These are phyloP conservation scores for Agroathelia rolfsii DNA, from an alignment of 1,284 basidiomycete species.

Conservation along the genomic window DNA sequence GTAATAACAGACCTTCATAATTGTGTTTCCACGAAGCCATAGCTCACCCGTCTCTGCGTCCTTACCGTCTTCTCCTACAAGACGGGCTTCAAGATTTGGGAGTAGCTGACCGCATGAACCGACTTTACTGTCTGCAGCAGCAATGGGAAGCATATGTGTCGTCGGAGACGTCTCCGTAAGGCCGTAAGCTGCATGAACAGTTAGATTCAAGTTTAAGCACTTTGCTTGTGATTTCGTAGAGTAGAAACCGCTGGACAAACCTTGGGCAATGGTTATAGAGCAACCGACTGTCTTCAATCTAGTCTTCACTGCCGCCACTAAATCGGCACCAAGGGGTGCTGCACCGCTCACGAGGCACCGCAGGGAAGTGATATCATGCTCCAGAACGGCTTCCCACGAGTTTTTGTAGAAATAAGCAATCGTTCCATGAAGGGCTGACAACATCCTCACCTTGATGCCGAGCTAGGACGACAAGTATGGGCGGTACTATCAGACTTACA, in stretches of 20 bases:
- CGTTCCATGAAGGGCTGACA: background rate
- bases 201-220: too few relatives aligned
- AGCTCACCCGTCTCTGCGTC: conserved; percentile 9
- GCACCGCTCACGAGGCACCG: conserved; percentile 65
- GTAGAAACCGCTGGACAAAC: too few relatives aligned
- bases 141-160: conserved; percentile 4
- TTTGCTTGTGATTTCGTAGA: too few relatives aligned
- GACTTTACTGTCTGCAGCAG: conserved; percentile 7
- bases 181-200: too few relatives aligned
- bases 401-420: too few relatives aligned
- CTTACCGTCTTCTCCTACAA: conserved; percentile 31
- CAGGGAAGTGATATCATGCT: conserved; percentile 62
- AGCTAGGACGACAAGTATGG: conserved; percentile 67
- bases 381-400: conserved; percentile 51
- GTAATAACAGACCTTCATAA: too few relatives aligned
- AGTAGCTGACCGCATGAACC: conserved; percentile 31
- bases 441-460: conserved; percentile 52
- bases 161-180: conserved; percentile 29
- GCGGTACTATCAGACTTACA: conserved; percentile 66
- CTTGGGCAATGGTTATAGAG: conserved; percentile 31
- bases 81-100: conserved; percentile 36
- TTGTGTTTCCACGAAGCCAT: too few relatives aligned
- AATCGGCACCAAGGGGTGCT: conserved; percentile 64
- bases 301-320: conserved; percentile 37
- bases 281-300: conserved; percentile 31